Evolutionary conservation across 768 basidiomycete genomes (phyloP), one percentile per base, ranked within the genome.

Genomic region (Mycena alexandri): DNA sequence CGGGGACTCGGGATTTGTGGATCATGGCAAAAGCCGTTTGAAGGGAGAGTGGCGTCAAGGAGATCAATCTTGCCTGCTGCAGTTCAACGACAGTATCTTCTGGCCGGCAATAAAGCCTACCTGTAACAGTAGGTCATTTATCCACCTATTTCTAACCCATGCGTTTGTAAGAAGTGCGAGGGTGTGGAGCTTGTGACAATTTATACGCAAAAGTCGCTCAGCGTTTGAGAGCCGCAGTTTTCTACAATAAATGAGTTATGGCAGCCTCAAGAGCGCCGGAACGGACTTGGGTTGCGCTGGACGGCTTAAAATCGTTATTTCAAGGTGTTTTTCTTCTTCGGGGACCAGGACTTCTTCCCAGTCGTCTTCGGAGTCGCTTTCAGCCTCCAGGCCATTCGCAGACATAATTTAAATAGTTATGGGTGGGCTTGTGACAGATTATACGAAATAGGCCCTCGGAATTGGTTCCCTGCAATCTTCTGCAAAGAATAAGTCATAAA

Each of bases 121-220:
- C 73, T 97, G 95, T 33, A 99, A 81, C 13, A 97, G 80, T 1
- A 83, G 79, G 72, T 98, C 93, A 60, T 94, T 95, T 16, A 94
- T 73, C 92, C 93, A 97, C 64, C 81, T 82, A 74, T 99, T 99
- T 44, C 98, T 87, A 22, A 88, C 78, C 50, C 83, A 78, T 6
- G 90, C 93, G 74, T 91, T 94, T 16, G 87, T 86, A 14, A 99
- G 84, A 16, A 98, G 83, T n/a, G 87, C 81, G 13, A 96, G 79
- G 11, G 95, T 93, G 72, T 99, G 98, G 16, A 95, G 82, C 79
- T 97, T 96, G 81, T 99, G 97, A 60, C 88, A 90, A 63, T 92
- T 87, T 51, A 96, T 87, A 38, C 96, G 86, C 11, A 89, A 76
- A 46, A 90, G 80, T 14, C 96, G 88, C 74, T 96, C 93, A 16